Conservation (phyloP, 2,329 filamentous ascomycete species). For the Acephala macrosclerotiorum region DNA sequence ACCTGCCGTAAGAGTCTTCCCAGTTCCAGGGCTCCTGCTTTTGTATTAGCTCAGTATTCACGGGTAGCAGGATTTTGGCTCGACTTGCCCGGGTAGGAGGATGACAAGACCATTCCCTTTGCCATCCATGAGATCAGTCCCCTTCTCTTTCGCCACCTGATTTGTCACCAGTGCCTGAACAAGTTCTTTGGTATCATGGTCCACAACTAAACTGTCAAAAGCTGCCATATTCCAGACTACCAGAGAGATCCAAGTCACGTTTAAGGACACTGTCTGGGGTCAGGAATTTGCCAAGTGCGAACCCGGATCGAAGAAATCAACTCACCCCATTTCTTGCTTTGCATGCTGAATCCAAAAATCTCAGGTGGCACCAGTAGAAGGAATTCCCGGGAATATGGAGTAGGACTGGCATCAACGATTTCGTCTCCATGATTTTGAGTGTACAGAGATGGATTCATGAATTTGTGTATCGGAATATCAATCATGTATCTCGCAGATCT, state of each 20-base stretch:
- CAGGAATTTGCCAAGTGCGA: not conserved
- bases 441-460: not conserved
- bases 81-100: constrained; percentile 25
- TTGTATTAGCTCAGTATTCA: not conserved
- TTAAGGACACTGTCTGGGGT: not conserved
- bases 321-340: constrained; percentile 8
- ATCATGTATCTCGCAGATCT: constrained; percentile 13
- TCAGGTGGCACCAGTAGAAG: not conserved
- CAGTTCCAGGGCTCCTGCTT: constrained; percentile 23
- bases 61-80: no score
- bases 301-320: not conserved
- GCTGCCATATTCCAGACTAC: constrained; percentile 11
- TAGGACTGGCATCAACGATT: not conserved
- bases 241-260: not conserved
- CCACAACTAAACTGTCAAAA: constrained; percentile 12
- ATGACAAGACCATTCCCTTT: constrained; percentile 32
- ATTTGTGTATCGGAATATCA: constrained; percentile 8
- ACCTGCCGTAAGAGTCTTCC: constrained; percentile 47
- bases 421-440: not conserved
- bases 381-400: not conserved
- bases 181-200: constrained; percentile 10
- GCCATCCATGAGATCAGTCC: constrained; percentile 36
- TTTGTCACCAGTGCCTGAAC: constrained; percentile 10
- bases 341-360: not conserved
- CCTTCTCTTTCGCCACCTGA: not conserved